Evolutionary conservation across 2,329 filamentous ascomycete genomes (phyloP).

Genomic region (Penicillium sp.): DNA sequence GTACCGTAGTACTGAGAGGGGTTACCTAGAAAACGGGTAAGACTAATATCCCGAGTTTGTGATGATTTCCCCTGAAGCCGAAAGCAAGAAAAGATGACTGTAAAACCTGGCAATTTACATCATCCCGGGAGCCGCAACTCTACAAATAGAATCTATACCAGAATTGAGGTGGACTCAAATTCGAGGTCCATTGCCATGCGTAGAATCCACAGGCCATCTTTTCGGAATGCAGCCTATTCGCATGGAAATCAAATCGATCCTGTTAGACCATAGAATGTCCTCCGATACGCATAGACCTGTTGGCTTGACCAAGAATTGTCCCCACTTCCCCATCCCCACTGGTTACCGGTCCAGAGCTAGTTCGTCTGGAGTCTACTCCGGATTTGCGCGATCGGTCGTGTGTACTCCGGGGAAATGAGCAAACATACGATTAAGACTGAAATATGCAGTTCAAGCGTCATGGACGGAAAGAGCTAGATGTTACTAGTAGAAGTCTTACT

Average conservation of each 20-base stretch:
- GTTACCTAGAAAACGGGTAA: neutral
- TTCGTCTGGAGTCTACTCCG: constrained; percentile 7
- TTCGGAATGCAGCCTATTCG: constrained; percentile 15
- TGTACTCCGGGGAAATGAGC: constrained; percentile 8
- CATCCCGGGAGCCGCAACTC: neutral
- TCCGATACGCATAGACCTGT: neutral
- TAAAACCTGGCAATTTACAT: neutral
- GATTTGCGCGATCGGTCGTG: constrained; percentile 7
- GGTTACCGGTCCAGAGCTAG: neutral
- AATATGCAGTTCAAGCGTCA: too few species aligned
- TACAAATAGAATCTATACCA: neutral
- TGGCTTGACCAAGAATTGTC: neutral
- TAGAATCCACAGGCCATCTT: neutral
- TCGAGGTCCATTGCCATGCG: neutral
- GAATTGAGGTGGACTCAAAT: neutral
- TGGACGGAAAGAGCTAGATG: neutral
- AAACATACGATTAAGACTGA: too few species aligned
- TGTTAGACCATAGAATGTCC: neutral
- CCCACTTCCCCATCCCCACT: constrained; percentile 1
- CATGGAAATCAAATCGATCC: neutral
- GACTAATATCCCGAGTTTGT: neutral
- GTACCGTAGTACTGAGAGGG: neutral
- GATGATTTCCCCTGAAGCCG: neutral
- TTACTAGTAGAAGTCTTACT: neutral
- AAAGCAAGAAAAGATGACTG: neutral